These are phyloP conservation scores for Solanum aculeatissimum DNA, from an alignment of 305 asterid genomes.

Conservation along the genomic window DNA sequence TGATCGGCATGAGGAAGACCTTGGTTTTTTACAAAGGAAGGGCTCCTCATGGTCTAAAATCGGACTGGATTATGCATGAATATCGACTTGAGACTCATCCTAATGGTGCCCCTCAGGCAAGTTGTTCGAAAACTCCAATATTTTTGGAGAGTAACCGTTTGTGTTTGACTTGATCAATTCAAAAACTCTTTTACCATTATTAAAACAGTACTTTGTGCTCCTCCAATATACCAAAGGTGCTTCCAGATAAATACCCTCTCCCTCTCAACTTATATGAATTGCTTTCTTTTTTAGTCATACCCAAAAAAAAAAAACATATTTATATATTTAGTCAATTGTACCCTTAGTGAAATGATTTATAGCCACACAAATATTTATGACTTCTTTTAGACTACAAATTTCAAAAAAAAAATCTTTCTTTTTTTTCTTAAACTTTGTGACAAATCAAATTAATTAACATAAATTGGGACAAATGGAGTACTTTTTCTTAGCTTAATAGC, in stretches of 20 bases:
- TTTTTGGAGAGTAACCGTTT: background rate
- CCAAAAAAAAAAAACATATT: too few species aligned
- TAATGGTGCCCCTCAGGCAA: slow-evolving; percentile 64
- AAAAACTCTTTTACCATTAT: background rate
- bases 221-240: background rate
- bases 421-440: too few species aligned
- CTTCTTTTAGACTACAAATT: too few species aligned
- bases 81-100: slow-evolving; percentile 65
- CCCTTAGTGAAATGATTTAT: too few species aligned
- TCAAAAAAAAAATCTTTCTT: too few species aligned
- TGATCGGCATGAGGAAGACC: slow-evolving; percentile 80
- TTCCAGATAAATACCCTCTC: too few species aligned
- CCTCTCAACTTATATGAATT: too few species aligned
- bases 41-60: slow-evolving; percentile 81
- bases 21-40: slow-evolving; percentile 66
- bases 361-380: too few species aligned
- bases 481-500: background rate
- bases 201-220: background rate
- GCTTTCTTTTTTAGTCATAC: too few species aligned
- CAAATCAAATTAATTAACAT: too few species aligned
- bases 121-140: background rate
- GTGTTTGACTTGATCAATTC: background rate
- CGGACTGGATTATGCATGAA: slow-evolving; percentile 89
- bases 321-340: too few species aligned
- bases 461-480: too few species aligned